Percentiles rank a stretch among this genome's conserved stretches.
Conservation (phyloP, 2,329 filamentous ascomycete species). For the Fragosphaeria purpurea region DNA sequence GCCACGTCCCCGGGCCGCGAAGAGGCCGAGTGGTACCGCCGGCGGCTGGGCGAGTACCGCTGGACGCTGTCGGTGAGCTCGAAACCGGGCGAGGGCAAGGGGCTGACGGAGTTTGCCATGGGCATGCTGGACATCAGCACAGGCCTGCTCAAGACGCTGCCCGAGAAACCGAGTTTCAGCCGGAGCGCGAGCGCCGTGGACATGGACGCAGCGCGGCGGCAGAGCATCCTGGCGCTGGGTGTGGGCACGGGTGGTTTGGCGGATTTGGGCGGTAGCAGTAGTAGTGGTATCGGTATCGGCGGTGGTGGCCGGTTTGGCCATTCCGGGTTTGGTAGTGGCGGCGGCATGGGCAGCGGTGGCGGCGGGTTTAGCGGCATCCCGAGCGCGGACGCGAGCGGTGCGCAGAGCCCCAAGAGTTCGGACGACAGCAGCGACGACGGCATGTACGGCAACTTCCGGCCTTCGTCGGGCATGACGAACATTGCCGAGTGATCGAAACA, state of each 20-base stretch:
- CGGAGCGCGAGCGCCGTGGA: slow-evolving; percentile 41
- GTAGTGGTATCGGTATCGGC: slow-evolving; percentile 18
- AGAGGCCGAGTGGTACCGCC: slow-evolving; percentile 86
- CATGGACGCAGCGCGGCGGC: slow-evolving; percentile 24
- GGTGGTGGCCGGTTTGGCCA: slow-evolving; percentile 12
- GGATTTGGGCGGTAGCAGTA: slow-evolving; percentile 14
- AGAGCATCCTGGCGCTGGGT: slow-evolving; percentile 13
- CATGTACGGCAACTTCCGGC: slow-evolving; percentile 36
- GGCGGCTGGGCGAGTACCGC: slow-evolving; percentile 76
- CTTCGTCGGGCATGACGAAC: slow-evolving; percentile 19
- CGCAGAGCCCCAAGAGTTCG: slow-evolving; percentile 40
- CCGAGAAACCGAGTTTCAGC: slow-evolving; percentile 59
- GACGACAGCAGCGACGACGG: slow-evolving; percentile 45
- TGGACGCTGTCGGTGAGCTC: slow-evolving; percentile 88
- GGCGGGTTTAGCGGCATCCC: slow-evolving; percentile 27
- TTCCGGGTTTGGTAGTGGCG: slow-evolving; percentile 27
- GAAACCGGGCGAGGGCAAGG: slow-evolving; percentile 51
- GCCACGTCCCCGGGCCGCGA: slow-evolving; percentile 79
- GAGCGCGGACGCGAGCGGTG: slow-evolving; percentile 38
- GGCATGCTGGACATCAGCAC: slow-evolving; percentile 66
- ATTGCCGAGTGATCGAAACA: slow-evolving; percentile 10
- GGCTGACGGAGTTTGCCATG: slow-evolving; percentile 61
- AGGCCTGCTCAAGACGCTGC: slow-evolving; percentile 56
- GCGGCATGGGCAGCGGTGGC: slow-evolving; percentile 35
- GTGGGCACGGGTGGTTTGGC: slow-evolving; percentile 4